Conservation (phyloP, 352 stramenopile genomes). For the Pythium vanterpoolii region DNA sequence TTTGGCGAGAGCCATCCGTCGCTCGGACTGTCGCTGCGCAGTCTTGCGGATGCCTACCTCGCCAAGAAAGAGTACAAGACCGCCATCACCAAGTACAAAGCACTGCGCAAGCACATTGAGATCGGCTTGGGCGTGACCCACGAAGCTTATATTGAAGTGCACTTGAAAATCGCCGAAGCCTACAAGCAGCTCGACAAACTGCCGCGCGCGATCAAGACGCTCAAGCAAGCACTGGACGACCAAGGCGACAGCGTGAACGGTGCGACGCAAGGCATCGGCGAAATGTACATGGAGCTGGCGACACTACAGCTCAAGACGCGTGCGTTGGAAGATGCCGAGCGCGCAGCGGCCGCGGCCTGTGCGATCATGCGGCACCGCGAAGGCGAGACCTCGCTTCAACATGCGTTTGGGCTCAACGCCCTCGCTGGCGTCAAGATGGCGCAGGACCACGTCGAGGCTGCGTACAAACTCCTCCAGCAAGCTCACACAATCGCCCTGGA, state of each 20-base stretch:
- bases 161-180: slow-evolving; percentile 57
- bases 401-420: slow-evolving; percentile 83
- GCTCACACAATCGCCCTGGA: slow-evolving; percentile 68
- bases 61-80: slow-evolving; percentile 68
- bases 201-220: slow-evolving; percentile 43
- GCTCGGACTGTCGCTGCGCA: slow-evolving; percentile 67
- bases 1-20: slow-evolving; percentile 81
- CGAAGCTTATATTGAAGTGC: slow-evolving; percentile 73
- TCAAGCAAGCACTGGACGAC: slow-evolving; percentile 52
- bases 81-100: slow-evolving; percentile 67
- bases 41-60: slow-evolving; percentile 78
- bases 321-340: slow-evolving; percentile 31
- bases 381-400: slow-evolving; percentile 56
- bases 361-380: slow-evolving; percentile 63
- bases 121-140: slow-evolving; percentile 60
- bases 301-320: slow-evolving; percentile 19
- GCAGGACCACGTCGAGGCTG: slow-evolving; percentile 48
- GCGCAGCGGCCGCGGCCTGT: slow-evolving; percentile 37
- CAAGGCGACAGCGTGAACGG: slow-evolving; percentile 60
- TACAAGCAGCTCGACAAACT: slow-evolving; percentile 70
- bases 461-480: slow-evolving; percentile 57
- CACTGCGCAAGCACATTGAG: slow-evolving; percentile 65
- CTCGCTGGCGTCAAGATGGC: slow-evolving; percentile 74
- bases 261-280: slow-evolving; percentile 60
- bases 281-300: slow-evolving; percentile 80